Conservation (phyloP, 1,284 basidiomycete genomes). For the Austroboletus rostrupii region DNA sequence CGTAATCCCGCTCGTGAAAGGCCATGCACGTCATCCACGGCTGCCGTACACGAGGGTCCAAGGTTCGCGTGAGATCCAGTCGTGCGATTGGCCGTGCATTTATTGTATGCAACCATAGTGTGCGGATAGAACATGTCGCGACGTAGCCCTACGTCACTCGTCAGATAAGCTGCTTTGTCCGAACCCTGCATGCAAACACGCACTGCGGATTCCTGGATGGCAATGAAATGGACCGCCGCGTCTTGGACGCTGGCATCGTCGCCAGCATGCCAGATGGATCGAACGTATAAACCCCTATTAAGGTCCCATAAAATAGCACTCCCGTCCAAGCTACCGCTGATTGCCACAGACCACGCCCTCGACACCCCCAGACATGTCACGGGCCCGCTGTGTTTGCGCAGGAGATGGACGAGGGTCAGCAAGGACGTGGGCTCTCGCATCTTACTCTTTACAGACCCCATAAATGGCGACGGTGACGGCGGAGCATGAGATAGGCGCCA, state of each 20-base stretch:
- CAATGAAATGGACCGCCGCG: conserved; percentile 55
- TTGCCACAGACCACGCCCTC: conserved; percentile 76
- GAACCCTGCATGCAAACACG: too few relatives aligned
- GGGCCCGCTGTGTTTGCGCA: conserved; percentile 71
- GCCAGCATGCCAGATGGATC: conserved; percentile 69
- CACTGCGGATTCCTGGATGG: conserved; percentile 81
- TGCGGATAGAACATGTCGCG: conserved; percentile 69
- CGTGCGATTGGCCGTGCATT: conserved; percentile 68
- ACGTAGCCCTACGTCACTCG: conserved; percentile 62
- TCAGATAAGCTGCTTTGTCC: too few relatives aligned
- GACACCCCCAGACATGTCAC: conserved; percentile 75
- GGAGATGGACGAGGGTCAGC: conserved; percentile 60
- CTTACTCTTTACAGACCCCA: conserved; percentile 17
- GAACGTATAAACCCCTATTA: conserved; percentile 75
- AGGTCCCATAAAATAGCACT: conserved; percentile 89
- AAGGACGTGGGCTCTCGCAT: conserved; percentile 19
- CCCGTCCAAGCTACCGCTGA: conserved; percentile 84
- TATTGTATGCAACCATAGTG: conserved; percentile 75
- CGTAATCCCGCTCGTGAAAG: conserved; percentile 81
- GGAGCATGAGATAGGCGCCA: conserved; percentile 58
- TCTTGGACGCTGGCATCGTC: conserved; percentile 22
- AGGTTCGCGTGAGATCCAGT: conserved; percentile 52
- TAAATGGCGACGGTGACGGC: conserved; percentile 25
- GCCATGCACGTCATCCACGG: conserved; percentile 62
- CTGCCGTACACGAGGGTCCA: conserved; percentile 32